Percentiles rank a stretch among this genome's conserved stretches.
These are phyloP conservation scores for Dioscorea zingiberensis DNA, from an alignment of 106 monocot genomes.

Conservation along the genomic window DNA sequence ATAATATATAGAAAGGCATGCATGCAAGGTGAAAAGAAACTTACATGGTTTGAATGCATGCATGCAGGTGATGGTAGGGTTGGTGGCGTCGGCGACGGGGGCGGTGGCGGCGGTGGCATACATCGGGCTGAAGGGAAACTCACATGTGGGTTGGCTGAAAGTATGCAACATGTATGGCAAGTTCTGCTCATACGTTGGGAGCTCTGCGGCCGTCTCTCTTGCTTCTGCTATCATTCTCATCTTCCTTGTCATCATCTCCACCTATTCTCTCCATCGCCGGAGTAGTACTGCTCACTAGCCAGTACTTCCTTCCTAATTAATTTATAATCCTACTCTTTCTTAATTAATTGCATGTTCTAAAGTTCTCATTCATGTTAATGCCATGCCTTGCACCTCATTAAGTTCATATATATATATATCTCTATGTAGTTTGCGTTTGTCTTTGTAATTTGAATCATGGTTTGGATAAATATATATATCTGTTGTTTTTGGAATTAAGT, in stretches of 20 bases:
- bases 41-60: too few relatives aligned
- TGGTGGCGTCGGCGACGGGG: constrained; percentile 77
- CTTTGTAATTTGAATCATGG: neutral
- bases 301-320: neutral
- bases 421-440: neutral
- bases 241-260: constrained; percentile 38
- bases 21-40: too few relatives aligned
- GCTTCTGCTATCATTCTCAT: constrained; percentile 37
- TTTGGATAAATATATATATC: too few relatives aligned
- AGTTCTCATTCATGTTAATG: neutral
- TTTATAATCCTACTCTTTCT: neutral
- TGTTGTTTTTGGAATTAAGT: neutral
- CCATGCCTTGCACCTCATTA: neutral
- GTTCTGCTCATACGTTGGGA: constrained; percentile 52
- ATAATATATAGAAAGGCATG: too few relatives aligned
- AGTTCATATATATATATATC: neutral
- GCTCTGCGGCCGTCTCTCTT: constrained; percentile 30
- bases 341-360: too few relatives aligned
- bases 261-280: constrained; percentile 43
- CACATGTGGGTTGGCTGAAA: constrained; percentile 50
- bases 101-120: constrained; percentile 42
- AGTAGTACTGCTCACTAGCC: neutral
- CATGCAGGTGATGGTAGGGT: constrained; percentile 53
- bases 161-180: constrained; percentile 55
- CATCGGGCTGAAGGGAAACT: constrained; percentile 59